Conservation (phyloP, 805 yeast species). For the Lipomyces orientalis region DNA sequence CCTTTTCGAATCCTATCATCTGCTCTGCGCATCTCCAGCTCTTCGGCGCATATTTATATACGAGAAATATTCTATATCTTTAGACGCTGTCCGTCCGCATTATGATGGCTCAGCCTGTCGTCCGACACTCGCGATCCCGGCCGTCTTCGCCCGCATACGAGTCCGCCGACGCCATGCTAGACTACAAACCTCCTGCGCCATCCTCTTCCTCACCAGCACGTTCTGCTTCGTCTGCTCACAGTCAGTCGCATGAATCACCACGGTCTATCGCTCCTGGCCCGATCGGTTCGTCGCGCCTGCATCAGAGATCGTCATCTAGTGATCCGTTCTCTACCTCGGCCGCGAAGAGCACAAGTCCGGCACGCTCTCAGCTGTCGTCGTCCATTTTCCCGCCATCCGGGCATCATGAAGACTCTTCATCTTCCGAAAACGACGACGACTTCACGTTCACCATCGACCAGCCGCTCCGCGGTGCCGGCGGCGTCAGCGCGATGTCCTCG, state of each 20-base stretch:
- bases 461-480: slow-evolving; percentile 56
- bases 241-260: not conserved
- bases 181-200: not conserved
- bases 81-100: not conserved
- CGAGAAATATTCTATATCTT: not conserved
- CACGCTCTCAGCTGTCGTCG: not conserved
- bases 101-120: slow-evolving; percentile 2
- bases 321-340: not conserved
- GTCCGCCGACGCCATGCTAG: not conserved
- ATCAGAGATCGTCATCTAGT: not conserved
- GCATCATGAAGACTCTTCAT: slow-evolving; percentile 18
- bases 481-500: slow-evolving; percentile 60
- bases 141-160: slow-evolving; percentile 1
- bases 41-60: not conserved
- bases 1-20: not conserved
- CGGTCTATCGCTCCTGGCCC: not conserved
- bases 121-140: not conserved
- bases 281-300: not conserved
- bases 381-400: not conserved
- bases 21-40: not conserved
- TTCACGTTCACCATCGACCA: slow-evolving; percentile 14
- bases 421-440: slow-evolving; percentile 28
- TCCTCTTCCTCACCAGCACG: not conserved
- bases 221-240: not conserved
- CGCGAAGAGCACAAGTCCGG: not conserved